Conservation (phyloP, 1,139 yeast species). For the Chernovozyma sophiae-reginae region DNA sequence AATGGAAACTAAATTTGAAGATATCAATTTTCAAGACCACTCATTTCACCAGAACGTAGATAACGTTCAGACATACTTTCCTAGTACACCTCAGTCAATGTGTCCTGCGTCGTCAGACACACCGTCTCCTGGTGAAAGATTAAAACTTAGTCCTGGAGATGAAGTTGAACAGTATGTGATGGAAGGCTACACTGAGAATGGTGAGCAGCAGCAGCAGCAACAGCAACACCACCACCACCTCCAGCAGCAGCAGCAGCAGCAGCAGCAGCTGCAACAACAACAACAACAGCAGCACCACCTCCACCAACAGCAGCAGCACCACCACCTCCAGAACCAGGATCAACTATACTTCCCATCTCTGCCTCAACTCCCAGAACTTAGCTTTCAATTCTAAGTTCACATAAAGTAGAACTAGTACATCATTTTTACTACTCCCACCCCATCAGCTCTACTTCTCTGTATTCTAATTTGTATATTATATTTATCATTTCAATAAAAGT, state of each 20-base stretch:
- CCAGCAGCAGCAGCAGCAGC: no score
- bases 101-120: constrained; percentile 11
- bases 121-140: constrained; percentile 8
- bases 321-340: no score
- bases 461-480: no score
- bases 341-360: background rate
- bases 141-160: constrained; percentile 33
- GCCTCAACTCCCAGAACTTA: constrained; percentile 1
- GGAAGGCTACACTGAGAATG: constrained; percentile 28
- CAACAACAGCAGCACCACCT: constrained; percentile 9
- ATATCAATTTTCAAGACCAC: constrained; percentile 36
- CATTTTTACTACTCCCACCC: no score
- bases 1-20: constrained; percentile 40
- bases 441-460: no score
- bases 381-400: no score
- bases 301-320: constrained; percentile 36
- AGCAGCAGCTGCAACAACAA: constrained; percentile 7
- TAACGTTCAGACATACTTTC: constrained; percentile 7
- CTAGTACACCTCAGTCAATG: constrained; percentile 8
- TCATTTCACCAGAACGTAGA: constrained; percentile 20
- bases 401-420: no score
- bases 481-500: no score
- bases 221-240: constrained; percentile 7
- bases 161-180: constrained; percentile 41
- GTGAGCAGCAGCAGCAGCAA: constrained; percentile 8